Percentiles rank a stretch among this genome's conserved stretches.
phyloP scores from a whole-genome alignment of 202 grass and related monocot species.

The Dendrocalamus latiflorus region DNA sequence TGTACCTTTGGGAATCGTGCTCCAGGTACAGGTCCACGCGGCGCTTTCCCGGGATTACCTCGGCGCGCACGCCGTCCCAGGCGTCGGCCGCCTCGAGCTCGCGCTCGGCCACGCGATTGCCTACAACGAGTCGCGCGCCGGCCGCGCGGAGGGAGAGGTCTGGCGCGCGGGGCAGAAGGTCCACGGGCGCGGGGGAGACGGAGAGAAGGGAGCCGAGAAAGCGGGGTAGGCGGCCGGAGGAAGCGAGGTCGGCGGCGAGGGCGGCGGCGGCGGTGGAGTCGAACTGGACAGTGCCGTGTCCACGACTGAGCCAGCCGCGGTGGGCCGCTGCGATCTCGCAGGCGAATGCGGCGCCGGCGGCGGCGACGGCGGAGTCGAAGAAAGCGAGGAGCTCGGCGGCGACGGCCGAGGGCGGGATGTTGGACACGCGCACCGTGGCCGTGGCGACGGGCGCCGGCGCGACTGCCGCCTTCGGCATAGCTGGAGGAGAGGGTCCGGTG shows the following conservation, averaged over 20 bases:
- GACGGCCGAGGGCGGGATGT: constrained; percentile 60
- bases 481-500: not conserved
- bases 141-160: constrained; percentile 39
- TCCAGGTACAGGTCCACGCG: constrained; percentile 67
- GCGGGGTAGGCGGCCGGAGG: constrained; percentile 45
- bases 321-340: constrained; percentile 58
- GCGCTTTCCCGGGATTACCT: constrained; percentile 65
- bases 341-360: constrained; percentile 45
- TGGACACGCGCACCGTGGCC: constrained; percentile 56
- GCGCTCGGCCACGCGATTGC: constrained; percentile 45
- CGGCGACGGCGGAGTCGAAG: constrained; percentile 55
- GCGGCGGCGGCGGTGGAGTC: constrained; percentile 36
- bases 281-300: constrained; percentile 66
- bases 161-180: constrained; percentile 66
- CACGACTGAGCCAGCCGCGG: constrained; percentile 73
- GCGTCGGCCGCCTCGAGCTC: constrained; percentile 45
- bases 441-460: not conserved
- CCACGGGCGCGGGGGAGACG: constrained; percentile 25
- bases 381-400: constrained; percentile 67
- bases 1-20: constrained; percentile 51
- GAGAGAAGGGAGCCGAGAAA: constrained; percentile 57
- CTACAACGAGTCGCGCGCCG: constrained; percentile 40
- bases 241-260: constrained; percentile 39
- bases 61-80: constrained; percentile 66
- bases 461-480: constrained; percentile 12